These are phyloP conservation scores for Verticillium longisporum DNA, from an alignment of 2,329 filamentous ascomycete species.

Conservation along the genomic window DNA sequence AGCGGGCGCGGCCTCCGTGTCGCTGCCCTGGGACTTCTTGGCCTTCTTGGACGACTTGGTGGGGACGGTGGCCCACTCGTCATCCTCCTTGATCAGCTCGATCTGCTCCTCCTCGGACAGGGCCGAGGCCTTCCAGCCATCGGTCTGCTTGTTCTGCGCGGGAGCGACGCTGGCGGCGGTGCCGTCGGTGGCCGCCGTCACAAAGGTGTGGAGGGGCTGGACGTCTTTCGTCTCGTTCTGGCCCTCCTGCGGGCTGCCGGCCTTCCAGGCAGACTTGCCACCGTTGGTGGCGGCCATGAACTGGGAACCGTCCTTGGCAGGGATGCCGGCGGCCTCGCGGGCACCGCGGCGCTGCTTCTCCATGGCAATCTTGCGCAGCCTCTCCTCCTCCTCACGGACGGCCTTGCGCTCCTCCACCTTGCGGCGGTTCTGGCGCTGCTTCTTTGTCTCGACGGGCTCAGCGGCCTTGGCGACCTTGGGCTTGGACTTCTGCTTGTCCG, in stretches of 20 bases:
- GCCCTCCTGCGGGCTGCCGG: slow-evolving; percentile 22
- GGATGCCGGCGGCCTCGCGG: slow-evolving; percentile 72
- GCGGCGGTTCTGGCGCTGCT: slow-evolving; percentile 86
- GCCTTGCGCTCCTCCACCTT: slow-evolving; percentile 79
- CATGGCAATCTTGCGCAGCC: slow-evolving; percentile 65
- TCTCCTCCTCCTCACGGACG: slow-evolving; percentile 69
- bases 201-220: slow-evolving; percentile 53
- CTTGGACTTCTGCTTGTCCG: slow-evolving; percentile 56
- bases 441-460: slow-evolving; percentile 77
- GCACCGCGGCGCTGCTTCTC: slow-evolving; percentile 81
- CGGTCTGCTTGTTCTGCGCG: slow-evolving; percentile 6
- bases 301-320: slow-evolving; percentile 71
- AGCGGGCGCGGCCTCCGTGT: slow-evolving; percentile 23
- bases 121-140: slow-evolving; percentile 42
- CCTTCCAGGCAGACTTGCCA: slow-evolving; percentile 35
- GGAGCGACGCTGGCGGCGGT: slow-evolving; percentile 12
- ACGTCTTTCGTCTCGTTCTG: slow-evolving; percentile 28
- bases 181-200: slow-evolving; percentile 26
- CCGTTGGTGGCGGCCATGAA: slow-evolving; percentile 40
- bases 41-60: slow-evolving; percentile 35
- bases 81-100: slow-evolving; percentile 44
- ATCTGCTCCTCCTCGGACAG: slow-evolving; percentile 59
- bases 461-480: slow-evolving; percentile 54
- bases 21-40: slow-evolving; percentile 33
- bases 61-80: slow-evolving; percentile 55